Conservation (phyloP, 306 rosid genomes). For the Medicago lupulina region DNA sequence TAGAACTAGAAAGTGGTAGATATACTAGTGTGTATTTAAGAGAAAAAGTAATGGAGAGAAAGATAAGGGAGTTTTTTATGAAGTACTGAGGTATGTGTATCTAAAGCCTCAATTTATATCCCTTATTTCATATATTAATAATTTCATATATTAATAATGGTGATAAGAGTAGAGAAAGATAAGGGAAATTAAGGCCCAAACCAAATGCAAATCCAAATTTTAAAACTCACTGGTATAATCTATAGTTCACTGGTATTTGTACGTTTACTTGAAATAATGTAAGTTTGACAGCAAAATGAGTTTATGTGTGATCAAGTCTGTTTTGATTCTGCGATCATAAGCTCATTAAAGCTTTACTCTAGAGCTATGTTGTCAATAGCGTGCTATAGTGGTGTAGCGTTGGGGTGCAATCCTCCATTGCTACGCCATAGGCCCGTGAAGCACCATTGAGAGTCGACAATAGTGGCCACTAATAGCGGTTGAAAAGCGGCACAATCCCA, state of each 20-base stretch:
- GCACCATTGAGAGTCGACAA: no score
- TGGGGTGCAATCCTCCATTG: no score
- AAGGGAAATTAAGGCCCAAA: constrained; percentile 15
- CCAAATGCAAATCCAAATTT: constrained; percentile 14
- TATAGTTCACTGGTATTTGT: constrained; percentile 5
- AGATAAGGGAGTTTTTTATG: constrained; percentile 6
- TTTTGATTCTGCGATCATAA: constrained; percentile 21
- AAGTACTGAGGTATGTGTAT: neutral
- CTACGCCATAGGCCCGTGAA: no score
- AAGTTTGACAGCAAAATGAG: constrained; percentile 1
- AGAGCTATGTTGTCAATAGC: neutral
- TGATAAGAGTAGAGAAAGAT: neutral
- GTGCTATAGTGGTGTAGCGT: no score
- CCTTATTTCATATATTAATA: neutral
- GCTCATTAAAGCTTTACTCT: neutral
- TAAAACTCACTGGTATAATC: constrained; percentile 19
- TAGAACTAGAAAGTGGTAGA: constrained; percentile 30
- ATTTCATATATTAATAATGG: no score
- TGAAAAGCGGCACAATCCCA: no score
- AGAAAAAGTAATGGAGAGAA: neutral
- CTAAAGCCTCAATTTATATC: constrained; percentile 1
- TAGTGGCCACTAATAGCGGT: no score
- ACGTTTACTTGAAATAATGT: constrained; percentile 13
- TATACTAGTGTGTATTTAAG: constrained; percentile 10
- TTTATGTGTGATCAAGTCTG: constrained; percentile 1